Base-by-base conservation (phyloP, 2,329 filamentous ascomycete species). In the Aspergillus pseudoglaucus region DNA sequence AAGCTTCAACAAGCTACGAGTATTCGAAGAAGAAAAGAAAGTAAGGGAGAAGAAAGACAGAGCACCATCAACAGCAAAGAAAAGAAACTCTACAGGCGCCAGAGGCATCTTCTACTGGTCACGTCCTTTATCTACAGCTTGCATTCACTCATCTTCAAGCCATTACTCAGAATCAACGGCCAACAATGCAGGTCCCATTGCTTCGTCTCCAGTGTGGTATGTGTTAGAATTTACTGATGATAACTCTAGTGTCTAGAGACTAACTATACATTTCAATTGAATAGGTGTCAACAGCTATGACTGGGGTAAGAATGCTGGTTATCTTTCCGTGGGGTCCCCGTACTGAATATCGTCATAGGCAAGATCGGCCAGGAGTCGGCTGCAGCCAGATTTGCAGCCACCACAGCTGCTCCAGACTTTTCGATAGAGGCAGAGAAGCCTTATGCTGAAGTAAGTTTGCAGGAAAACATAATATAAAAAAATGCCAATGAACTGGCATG, bases 251-350 rank as follows among this genome's bases (percentile, higher is more conserved):
- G 4, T 1, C 32, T 15, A 10, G 25, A 5, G 15, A 12, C 46
- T 50, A 18, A 48, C 15, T 14, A 14, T 32, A 32, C 48, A 35
- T 52, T 50, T n/a, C 53, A 33, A 46, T 12, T 39, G 17, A 32
- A 22, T 42, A 85, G 93, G 91, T 64, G 89, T 95, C 64, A 97
- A 97, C 72, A 96, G 90, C 70, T 98, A 98, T 68, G 93, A 96
- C 75, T 98, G 93, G 93, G 93, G 82, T 83, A 70, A 57, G 74
- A 51, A 39, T 44, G 47, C 58, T 51, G 57, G 47, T 53, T 60
- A 68, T 53, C 65, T 59, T 52, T 48, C 41, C 25, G 40, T 48
- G 23, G 44, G 49, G 48, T 42, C 54, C 49, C 55, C 49, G 50
- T 53, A 56, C 63, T 70, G 52, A 68, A 55, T 49, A 50, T 53